These are phyloP conservation scores for Asterochloris erici DNA, from an alignment of 139 green algal species.

Conservation along the genomic window DNA sequence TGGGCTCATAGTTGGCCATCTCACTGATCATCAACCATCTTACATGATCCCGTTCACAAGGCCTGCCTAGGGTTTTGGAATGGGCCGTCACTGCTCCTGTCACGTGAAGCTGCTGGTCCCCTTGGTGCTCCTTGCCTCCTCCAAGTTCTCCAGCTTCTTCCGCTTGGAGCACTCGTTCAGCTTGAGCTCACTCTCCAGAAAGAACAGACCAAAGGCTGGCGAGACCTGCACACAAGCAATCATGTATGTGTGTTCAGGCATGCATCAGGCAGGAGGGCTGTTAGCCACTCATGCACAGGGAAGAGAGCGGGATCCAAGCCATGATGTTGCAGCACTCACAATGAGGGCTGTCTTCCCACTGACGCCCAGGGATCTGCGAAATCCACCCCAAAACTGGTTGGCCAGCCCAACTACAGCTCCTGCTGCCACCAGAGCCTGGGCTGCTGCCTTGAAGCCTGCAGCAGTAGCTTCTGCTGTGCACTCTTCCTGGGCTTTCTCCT, in stretches of 20 bases:
- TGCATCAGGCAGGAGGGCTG: background rate
- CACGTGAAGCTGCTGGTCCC: too few species aligned
- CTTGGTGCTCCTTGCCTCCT: background rate
- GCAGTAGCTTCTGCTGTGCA: conserved; percentile 5
- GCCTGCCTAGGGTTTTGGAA: too few species aligned
- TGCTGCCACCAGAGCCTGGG: conserved; percentile 2
- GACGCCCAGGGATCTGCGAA: conserved; percentile 21
- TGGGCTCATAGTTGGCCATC: too few species aligned
- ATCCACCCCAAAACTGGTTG: conserved; percentile 12
- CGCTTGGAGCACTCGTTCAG: conserved; percentile 39
- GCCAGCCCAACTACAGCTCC: conserved; percentile 4
- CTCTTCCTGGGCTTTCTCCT: background rate
- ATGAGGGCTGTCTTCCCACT: conserved; percentile 25
- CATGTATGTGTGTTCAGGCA: background rate
- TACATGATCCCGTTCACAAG: too few species aligned
- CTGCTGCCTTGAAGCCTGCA: conserved; percentile 3
- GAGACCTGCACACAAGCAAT: conserved; percentile 23
- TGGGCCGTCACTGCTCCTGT: too few species aligned
- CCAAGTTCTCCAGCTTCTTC: background rate
- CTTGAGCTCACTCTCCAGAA: conserved; percentile 38
- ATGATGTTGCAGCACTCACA: background rate
- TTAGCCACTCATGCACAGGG: background rate
- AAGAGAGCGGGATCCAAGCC: background rate
- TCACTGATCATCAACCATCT: too few species aligned
- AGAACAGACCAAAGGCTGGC: conserved; percentile 44